Evolutionary conservation across 2,329 filamentous ascomycete species (phyloP).

Genomic region (Pseudocercospora ulei): DNA sequence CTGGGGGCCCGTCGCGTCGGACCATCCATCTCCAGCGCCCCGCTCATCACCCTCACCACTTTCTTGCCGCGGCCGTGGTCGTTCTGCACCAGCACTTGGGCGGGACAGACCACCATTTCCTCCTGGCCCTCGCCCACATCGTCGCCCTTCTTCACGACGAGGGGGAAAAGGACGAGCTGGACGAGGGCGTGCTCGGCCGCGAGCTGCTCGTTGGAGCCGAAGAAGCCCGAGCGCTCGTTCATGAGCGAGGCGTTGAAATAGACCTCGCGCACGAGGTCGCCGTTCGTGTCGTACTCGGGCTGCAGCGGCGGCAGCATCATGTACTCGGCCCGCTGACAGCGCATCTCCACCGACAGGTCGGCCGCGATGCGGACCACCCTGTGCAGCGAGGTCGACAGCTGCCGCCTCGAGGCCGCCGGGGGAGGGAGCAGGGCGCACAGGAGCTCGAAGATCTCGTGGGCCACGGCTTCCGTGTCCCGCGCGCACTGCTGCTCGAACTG

Average conservation of each 20-base stretch:
- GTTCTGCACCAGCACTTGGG: conserved; percentile 68
- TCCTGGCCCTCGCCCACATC: conserved; percentile 80
- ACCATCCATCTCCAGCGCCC: conserved; percentile 42
- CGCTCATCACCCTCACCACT: conserved; percentile 44
- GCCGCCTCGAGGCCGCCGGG: conserved; percentile 65
- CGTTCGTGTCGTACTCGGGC: conserved; percentile 88
- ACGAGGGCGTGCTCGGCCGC: conserved; percentile 68
- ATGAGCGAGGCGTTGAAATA: conserved; percentile 88
- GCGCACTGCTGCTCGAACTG: conserved; percentile 74
- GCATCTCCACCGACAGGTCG: conserved; percentile 89
- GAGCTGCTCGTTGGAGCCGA: conserved; percentile 64
- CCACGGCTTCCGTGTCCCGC: conserved; percentile 90
- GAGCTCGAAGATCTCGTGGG: conserved; percentile 77
- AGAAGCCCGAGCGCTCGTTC: conserved; percentile 76
- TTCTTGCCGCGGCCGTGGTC: conserved; percentile 38
- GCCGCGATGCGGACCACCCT: conserved; percentile 84
- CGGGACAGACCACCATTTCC: conserved; percentile 89
- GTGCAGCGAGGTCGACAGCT: conserved; percentile 73
- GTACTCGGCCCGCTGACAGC: conserved; percentile 90
- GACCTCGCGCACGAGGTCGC: conserved; percentile 78
- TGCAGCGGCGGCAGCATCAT: conserved; percentile 95
- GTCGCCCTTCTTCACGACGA: conserved; percentile 92
- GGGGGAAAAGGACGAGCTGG: conserved; percentile 84
- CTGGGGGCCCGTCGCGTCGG: conserved; percentile 25
- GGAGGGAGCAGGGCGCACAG: conserved; percentile 78